These are phyloP conservation scores for Inonotus hispidus DNA, from an alignment of 1,284 basidiomycete genomes.

Conservation along the genomic window DNA sequence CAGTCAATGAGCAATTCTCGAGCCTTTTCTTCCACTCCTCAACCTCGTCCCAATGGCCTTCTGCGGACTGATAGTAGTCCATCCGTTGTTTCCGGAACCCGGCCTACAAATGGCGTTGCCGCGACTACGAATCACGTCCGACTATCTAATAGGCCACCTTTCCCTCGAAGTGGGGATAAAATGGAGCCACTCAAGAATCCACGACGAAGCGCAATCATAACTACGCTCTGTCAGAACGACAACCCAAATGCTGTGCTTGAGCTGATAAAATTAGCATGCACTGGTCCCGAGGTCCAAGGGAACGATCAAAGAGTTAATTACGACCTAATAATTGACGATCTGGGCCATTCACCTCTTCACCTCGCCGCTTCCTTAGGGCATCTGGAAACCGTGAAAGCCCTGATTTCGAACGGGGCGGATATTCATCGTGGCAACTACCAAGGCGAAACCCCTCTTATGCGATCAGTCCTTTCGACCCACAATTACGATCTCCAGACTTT, in stretches of 20 bases:
- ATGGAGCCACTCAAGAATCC: conserved; percentile 55
- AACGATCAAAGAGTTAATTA: conserved; percentile 44
- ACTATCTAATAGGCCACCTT: conserved; percentile 62
- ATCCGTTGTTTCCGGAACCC: conserved; percentile 20
- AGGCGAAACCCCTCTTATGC: conserved; percentile 93
- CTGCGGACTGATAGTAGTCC: conserved; percentile 22
- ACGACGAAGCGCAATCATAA: conserved; percentile 54
- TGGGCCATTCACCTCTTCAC: conserved; percentile 93
- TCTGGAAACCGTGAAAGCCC: conserved; percentile 57
- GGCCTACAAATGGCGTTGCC: conserved; percentile 31
- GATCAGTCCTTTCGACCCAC: conserved; percentile 87
- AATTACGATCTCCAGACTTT: conserved; percentile 81
- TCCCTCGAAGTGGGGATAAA: conserved; percentile 52
- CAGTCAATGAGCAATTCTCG: conserved; percentile 20
- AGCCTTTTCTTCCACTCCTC: conserved; percentile 17
- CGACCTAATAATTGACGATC: conserved; percentile 86
- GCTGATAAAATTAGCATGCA: conserved; percentile 54
- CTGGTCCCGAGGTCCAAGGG: conserved; percentile 33
- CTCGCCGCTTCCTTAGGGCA: conserved; percentile 87
- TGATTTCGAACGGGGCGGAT: conserved; percentile 75
- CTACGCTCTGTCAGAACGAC: conserved; percentile 61
- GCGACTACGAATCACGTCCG: conserved; percentile 43
- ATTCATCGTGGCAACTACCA: conserved; percentile 86
- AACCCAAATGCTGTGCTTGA: conserved; percentile 59
- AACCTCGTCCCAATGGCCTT: conserved; percentile 22